Percentiles rank a stretch among this genome's conserved stretches.
These are phyloP conservation scores for Xylaria sp. DNA, from an alignment of 2,329 filamentous ascomycete genomes.

Conservation along the genomic window DNA sequence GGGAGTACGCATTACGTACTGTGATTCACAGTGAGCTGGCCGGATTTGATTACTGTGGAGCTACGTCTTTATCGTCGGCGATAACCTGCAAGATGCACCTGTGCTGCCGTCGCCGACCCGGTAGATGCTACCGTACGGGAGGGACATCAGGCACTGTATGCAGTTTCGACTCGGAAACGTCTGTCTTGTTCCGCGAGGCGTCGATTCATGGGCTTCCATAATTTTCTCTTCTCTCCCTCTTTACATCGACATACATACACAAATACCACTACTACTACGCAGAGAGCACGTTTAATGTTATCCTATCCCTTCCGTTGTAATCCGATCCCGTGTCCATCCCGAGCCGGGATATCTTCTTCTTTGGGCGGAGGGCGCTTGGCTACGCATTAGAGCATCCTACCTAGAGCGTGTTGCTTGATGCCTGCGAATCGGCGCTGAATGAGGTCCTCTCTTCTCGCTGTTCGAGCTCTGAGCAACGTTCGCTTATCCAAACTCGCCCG, in stretches of 20 bases:
- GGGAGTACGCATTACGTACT: neutral
- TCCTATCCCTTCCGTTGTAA: neutral
- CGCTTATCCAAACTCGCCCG: constrained; percentile 14
- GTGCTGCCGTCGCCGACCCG: too few species aligned
- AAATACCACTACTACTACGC: neutral
- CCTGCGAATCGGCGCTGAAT: constrained; percentile 24
- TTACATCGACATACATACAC: neutral
- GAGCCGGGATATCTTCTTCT: neutral
- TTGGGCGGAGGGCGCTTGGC: constrained; percentile 9
- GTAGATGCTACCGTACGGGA: neutral
- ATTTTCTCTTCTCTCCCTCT: neutral
- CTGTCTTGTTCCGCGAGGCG: neutral
- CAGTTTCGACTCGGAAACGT: neutral
- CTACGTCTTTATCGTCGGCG: too few species aligned
- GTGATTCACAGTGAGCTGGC: neutral
- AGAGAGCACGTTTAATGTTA: neutral
- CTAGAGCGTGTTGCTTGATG: constrained; percentile 2
- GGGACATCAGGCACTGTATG: neutral
- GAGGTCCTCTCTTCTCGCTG: constrained; percentile 20
- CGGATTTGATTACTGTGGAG: neutral
- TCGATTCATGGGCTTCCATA: neutral
- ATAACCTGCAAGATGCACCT: too few species aligned
- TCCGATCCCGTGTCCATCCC: neutral
- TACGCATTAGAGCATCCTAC: neutral
- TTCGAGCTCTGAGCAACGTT: constrained; percentile 21